phyloP scores from a whole-genome alignment of 106 monocot genomes.

The Cymbidium sinense region DNA sequence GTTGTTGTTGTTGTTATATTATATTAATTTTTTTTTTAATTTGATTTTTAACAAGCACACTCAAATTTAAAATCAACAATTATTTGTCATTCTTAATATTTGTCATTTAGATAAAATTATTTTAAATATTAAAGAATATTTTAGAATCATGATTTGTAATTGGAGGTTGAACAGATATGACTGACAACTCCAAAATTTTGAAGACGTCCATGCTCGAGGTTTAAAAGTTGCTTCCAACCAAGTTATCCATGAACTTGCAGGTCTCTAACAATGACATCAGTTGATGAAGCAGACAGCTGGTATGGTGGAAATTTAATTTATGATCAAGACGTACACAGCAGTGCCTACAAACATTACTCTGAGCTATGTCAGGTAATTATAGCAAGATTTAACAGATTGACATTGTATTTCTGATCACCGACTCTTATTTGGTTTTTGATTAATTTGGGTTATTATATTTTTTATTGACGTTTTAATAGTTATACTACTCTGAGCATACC shows the following conservation, averaged over 20 bases:
- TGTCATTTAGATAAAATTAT: neutral
- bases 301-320: conserved; percentile 64
- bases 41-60: neutral
- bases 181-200: neutral
- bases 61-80: neutral
- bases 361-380: conserved; percentile 48
- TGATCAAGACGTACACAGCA: conserved; percentile 51
- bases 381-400: neutral
- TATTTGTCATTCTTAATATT: neutral
- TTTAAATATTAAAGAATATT: neutral
- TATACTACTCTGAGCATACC: neutral
- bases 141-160: neutral
- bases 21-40: no score
- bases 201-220: neutral
- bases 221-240: neutral
- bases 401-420: neutral
- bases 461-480: neutral
- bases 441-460: neutral
- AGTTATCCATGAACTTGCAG: conserved; percentile 18
- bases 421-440: neutral
- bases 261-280: conserved; percentile 41
- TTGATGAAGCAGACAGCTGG: conserved; percentile 43
- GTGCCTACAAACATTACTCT: conserved; percentile 65
- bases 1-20: no score
- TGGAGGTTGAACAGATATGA: neutral